Conservation (phyloP, 2,329 filamentous ascomycete genomes). For the Stenocarpella maydis region DNA sequence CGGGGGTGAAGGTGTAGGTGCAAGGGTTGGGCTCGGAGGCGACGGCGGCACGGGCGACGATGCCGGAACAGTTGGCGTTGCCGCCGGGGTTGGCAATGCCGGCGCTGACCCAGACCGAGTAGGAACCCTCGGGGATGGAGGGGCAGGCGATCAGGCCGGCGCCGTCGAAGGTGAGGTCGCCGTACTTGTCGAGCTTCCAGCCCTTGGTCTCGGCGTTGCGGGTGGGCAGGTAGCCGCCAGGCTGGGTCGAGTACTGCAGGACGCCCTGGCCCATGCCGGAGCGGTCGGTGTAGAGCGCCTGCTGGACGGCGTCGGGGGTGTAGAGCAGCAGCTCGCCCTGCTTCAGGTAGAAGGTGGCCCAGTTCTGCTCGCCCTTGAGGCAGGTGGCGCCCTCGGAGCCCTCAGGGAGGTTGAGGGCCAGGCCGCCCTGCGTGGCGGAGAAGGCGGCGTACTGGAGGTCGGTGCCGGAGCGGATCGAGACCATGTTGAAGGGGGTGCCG, state of each 20-base stretch:
- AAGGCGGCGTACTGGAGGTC: conserved; percentile 56
- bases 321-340: conserved; percentile 58
- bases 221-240: conserved; percentile 48
- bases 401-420: conserved; percentile 53
- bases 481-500: conserved; percentile 53
- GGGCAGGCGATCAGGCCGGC: conserved; percentile 62
- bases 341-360: conserved; percentile 60
- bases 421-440: conserved; percentile 52
- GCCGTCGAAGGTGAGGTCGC: conserved; percentile 56
- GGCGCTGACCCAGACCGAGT: conserved; percentile 48
- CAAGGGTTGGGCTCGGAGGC: background rate
- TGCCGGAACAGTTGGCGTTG: conserved; percentile 48
- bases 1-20: conserved; percentile 21
- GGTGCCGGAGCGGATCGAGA: conserved; percentile 59
- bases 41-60: conserved; percentile 41
- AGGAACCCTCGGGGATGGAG: conserved; percentile 51
- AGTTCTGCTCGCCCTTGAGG: conserved; percentile 47
- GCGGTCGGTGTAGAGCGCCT: conserved; percentile 62
- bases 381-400: conserved; percentile 57
- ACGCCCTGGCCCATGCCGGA: conserved; percentile 67
- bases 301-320: conserved; percentile 50
- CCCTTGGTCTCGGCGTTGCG: conserved; percentile 54
- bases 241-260: conserved; percentile 57
- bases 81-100: conserved; percentile 47
- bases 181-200: conserved; percentile 54